Conservation (phyloP, 371 early-diverging fungal genomes). For the Rhizomucor miehei region DNA sequence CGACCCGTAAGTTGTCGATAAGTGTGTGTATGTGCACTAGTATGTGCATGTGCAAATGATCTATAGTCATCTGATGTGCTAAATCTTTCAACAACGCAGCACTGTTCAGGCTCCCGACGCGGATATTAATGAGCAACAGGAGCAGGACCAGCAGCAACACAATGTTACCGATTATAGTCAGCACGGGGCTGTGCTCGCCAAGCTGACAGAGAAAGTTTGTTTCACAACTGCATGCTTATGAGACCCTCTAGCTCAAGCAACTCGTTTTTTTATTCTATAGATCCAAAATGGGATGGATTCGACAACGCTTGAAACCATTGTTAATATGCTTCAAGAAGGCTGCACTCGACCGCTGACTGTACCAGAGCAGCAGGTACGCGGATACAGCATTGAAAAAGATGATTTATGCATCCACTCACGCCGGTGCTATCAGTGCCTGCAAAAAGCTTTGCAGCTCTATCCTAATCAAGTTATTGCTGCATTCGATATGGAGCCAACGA, state of each 20-base stretch:
- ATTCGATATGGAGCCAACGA: constrained; percentile 17
- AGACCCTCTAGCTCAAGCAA: too few species aligned
- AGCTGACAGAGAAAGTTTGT: neutral
- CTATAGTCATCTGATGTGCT: too few species aligned
- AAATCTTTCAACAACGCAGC: too few species aligned
- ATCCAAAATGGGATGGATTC: too few species aligned
- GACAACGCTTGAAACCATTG: too few species aligned
- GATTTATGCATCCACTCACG: neutral
- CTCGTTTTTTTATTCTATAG: too few species aligned
- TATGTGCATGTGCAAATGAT: neutral
- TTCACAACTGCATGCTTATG: too few species aligned
- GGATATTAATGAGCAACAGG: neutral
- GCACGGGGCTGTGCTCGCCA: constrained; percentile 1
- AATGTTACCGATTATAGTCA: constrained; percentile 3
- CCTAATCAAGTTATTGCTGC: constrained; percentile 1
- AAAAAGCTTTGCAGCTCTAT: constrained; percentile 5
- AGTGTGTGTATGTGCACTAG: neutral
- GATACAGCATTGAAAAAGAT: neutral
- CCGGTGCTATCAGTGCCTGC: constrained; percentile 7
- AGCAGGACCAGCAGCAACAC: neutral
- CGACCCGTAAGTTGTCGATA: constrained; percentile 27
- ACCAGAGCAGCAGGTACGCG: constrained; percentile 37
- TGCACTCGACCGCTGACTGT: constrained; percentile 30
- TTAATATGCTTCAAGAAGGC: constrained; percentile 7
- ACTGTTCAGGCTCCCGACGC: too few species aligned